Conservation (phyloP, 2,329 filamentous ascomycete genomes). For the Leptographium wingfieldii region DNA sequence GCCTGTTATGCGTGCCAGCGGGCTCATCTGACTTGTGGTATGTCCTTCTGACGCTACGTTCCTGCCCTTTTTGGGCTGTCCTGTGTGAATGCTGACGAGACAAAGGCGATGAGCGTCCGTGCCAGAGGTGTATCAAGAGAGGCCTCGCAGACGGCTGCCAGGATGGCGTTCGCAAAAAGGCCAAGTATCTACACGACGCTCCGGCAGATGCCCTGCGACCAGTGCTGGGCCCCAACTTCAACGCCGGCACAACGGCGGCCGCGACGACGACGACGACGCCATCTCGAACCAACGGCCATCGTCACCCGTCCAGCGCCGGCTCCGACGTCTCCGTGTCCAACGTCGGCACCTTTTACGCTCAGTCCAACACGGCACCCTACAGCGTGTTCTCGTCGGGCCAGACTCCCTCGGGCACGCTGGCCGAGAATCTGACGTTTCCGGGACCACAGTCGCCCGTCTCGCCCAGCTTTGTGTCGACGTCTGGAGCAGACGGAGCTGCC, state of each 20-base stretch:
- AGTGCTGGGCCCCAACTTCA: slow-evolving; percentile 63
- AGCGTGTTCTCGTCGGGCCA: slow-evolving; percentile 38
- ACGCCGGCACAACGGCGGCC: slow-evolving; percentile 17
- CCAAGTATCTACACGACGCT: slow-evolving; percentile 96
- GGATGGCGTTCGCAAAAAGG: slow-evolving; percentile 95
- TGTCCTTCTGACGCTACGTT: slow-evolving; percentile 23
- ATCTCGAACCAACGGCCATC: slow-evolving; percentile 31
- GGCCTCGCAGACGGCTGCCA: slow-evolving; percentile 84
- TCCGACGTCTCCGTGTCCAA: slow-evolving; percentile 31
- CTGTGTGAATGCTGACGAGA: slow-evolving; percentile 7
- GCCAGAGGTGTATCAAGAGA: slow-evolving; percentile 85
- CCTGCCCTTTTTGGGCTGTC: slow-evolving; percentile 3
- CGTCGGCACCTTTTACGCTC: slow-evolving; percentile 31
- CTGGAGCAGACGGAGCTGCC: slow-evolving; percentile 22
- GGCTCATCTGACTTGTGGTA: slow-evolving; percentile 96
- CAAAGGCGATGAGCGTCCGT: slow-evolving; percentile 86
- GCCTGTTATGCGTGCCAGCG: slow-evolving; percentile 96
- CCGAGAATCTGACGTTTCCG: slow-evolving; percentile 42
- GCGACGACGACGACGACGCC: slow-evolving; percentile 29
- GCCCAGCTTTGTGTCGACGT: slow-evolving; percentile 52
- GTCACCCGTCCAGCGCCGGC: slow-evolving; percentile 32
- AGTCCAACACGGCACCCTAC: slow-evolving; percentile 32
- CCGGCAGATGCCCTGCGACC: slow-evolving; percentile 79
- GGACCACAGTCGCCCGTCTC: slow-evolving; percentile 62
- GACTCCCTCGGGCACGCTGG: slow-evolving; percentile 30